Conservation (phyloP, 2,329 filamentous ascomycete genomes). For the Diaporthe aspalathi region DNA sequence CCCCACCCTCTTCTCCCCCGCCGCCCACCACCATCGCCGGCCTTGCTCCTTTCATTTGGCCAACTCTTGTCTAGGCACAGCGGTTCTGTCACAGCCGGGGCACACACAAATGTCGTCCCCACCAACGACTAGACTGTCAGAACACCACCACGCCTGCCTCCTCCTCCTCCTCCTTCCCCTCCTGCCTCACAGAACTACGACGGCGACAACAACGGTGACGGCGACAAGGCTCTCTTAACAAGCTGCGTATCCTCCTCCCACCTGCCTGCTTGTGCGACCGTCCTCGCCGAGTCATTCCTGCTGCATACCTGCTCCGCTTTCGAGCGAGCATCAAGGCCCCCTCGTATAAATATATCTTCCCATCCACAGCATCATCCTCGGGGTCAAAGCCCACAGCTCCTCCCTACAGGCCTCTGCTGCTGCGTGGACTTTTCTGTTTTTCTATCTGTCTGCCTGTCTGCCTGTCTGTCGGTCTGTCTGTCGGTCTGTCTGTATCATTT, state of each 20-base stretch:
- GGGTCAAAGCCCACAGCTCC: background rate
- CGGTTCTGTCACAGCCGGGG: too few species aligned
- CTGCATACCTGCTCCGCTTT: constrained; percentile 3
- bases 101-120: too few species aligned
- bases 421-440: too few species aligned
- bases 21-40: constrained; percentile 12
- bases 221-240: constrained; percentile 5
- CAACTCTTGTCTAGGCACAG: too few species aligned
- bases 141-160: too few species aligned
- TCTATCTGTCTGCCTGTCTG: background rate
- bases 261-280: constrained; percentile 8
- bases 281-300: constrained; percentile 15
- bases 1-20: constrained; percentile 2
- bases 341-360: constrained; percentile 6
- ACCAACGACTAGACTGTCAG: too few species aligned
- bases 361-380: constrained; percentile 16
- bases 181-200: constrained; percentile 8
- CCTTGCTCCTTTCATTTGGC: too few species aligned
- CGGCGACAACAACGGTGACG: background rate
- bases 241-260: background rate
- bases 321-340: constrained; percentile 8
- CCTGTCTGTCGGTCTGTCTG: background rate
- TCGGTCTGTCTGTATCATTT: background rate
- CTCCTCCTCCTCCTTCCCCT: too few species aligned
- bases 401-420: too few species aligned